Base-by-base conservation (phyloP, 345 rosid species). In the Lumnitzera littorea region DNA sequence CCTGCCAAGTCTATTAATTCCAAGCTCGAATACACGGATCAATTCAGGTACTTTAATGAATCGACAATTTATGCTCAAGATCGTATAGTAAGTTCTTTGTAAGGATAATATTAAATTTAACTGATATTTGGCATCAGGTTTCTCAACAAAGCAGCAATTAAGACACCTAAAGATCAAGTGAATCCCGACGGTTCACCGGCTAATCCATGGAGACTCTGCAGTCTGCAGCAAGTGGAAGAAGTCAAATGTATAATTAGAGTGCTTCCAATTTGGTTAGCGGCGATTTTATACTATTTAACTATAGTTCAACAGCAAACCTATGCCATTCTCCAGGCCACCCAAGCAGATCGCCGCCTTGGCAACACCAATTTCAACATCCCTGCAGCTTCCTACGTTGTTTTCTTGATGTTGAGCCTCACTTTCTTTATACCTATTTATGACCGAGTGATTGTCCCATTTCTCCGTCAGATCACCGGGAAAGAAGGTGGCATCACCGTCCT, bases 211-310 rank as follows among this genome's bases (percentile, higher is more conserved):
- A 64, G 62, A 57, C 83, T 82, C 13, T 82, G 86, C 74, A 78
- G 81, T 50, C n/a, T 72, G 74, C 86, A 78, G 69, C 83, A 82
- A 65, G 80, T 76, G 16, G 86, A 82, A 68, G 86, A 78, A 76
- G 53, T 66, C 60, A 82, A 82, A 63, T 78, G 81, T 65, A 5
- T 82, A 12, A 13, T 76, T 16, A 69, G 79, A 61, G 81, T 82
- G 50, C 3, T 82, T 46, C 86, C 86, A 0, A 74, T 78, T 25
- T 82, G 83, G 78, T 53, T 61, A 25, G 15, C 86, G 2, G 73
- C 58, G 2, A 14, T 78, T 56, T 0, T 82, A 2, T 78, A 63
- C 67, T 71, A 71, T 57, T 12, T 67, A 27, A 61, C 64, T 3
- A 27, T 78, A 36, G 76, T 71, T 60, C 86, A 82, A 65, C 83